Evolutionary conservation across 495 filamentous ascomycete species (phyloP), one percentile per base, ranked within the genome.

Genomic region (Clavariopsis aquatica): DNA sequence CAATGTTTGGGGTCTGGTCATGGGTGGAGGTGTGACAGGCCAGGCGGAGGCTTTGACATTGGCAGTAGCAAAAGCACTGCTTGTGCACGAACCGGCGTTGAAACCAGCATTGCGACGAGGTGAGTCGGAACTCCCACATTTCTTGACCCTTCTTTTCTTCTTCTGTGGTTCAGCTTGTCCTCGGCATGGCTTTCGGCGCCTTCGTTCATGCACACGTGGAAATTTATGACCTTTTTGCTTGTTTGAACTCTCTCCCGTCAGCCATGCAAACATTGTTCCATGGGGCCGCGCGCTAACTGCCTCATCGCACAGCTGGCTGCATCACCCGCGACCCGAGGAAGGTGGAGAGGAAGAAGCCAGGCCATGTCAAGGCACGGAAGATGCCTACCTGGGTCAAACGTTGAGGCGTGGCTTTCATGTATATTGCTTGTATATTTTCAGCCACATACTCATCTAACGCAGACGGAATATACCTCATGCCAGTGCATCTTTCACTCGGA

Each of bases 331-430:
- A 99, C 83, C 84, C 89, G 43, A 89, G 93, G 75, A 85, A 81
- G 56, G 95, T 98, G 63, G 94, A 99, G 79, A 92, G 94, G 71
- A 99, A 99, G 88, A 99, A 99, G 85, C 85, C 92, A 24, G 94
- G 94, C 68, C 88, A 90, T 68, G 75, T 96, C 76, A 98, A 98
- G 82, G 93, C 94, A 45, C 88, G 94, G 78, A 99, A 99, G 84
- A 94, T 91, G 87, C 95, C 93, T 58, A 82, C 95, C 66, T 99
- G 94, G 94, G 93, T 98, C 80, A 97, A 97, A 85, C 82, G 86
- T 79, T 89, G 60, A 86, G 23, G 57, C 60, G 55, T 57, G 47
- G 34, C 38, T 28, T 22, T 31, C 19, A 13, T 64, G 52, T 69
- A 65, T 58, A 68, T 54, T 62, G 60, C 59, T 60, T 66, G 52